phyloP scores from a whole-genome alignment of 352 stramenopile genomes.

The Globisporangium mamillatum region DNA sequence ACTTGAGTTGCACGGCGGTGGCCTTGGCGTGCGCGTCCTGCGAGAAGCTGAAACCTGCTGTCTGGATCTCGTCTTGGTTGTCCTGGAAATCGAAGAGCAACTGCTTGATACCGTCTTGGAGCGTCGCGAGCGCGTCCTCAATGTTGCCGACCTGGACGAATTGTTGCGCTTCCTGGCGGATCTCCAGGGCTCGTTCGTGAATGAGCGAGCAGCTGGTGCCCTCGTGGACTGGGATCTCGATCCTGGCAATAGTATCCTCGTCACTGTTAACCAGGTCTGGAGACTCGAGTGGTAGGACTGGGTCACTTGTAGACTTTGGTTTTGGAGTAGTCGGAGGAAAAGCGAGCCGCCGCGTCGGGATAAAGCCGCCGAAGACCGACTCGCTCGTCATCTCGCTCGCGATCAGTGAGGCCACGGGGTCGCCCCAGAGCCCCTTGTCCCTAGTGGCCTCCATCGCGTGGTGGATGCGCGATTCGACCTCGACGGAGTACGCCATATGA shows the following conservation, averaged over 20 bases:
- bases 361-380: conserved; percentile 42
- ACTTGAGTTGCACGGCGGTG: conserved; percentile 34
- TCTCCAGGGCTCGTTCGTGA: conserved; percentile 21
- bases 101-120: conserved; percentile 46
- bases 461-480: conserved; percentile 37
- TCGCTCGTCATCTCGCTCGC: conserved; percentile 58
- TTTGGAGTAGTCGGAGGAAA: conserved; percentile 15
- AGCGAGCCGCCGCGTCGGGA: conserved; percentile 32
- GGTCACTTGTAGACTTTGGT: background rate
- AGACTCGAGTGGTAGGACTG: background rate
- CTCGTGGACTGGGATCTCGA: background rate
- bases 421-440: conserved; percentile 33
- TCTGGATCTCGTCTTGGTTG: conserved; percentile 26
- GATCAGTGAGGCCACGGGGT: conserved; percentile 47
- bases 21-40: conserved; percentile 30
- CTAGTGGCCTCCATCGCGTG: conserved; percentile 21
- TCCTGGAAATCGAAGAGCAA: conserved; percentile 39
- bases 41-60: conserved; percentile 48
- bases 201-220: conserved; percentile 1
- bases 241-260: background rate
- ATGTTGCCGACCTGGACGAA: conserved; percentile 26
- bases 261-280: background rate
- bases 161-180: conserved; percentile 16
- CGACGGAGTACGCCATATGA: conserved; percentile 26
- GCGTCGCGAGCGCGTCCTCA: conserved; percentile 35